These are phyloP conservation scores for Fonsecaea erecta DNA, from an alignment of 2,329 filamentous ascomycete genomes.

Conservation along the genomic window DNA sequence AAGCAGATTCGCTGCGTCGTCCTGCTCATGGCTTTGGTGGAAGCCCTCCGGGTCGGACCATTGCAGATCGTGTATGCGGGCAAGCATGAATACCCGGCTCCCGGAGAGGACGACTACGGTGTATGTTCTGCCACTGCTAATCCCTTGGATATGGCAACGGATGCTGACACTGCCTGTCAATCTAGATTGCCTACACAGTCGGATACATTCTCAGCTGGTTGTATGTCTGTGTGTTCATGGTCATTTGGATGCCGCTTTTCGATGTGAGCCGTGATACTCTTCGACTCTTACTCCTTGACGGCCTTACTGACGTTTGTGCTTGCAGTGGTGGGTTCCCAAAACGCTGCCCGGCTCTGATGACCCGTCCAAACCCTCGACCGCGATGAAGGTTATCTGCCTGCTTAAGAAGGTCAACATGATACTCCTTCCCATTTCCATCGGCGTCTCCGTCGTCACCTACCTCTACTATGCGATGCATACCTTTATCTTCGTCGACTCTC, in stretches of 20 bases:
- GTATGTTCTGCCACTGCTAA: constrained; percentile 18
- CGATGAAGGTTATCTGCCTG: constrained; percentile 24
- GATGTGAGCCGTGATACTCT: constrained; percentile 20
- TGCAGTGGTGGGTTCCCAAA: constrained; percentile 37
- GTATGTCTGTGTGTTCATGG: constrained; percentile 35
- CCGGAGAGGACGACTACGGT: constrained; percentile 35
- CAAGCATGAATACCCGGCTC: constrained; percentile 30
- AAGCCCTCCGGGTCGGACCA: constrained; percentile 34
- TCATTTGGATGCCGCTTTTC: constrained; percentile 36
- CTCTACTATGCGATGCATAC: constrained; percentile 30
- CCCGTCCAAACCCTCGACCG: constrained; percentile 14
- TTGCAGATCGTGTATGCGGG: constrained; percentile 36
- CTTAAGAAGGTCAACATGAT: constrained; percentile 35
- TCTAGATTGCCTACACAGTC: constrained; percentile 36
- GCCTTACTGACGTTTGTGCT: background rate
- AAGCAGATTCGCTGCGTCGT: constrained; percentile 34
- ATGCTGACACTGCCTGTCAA: constrained; percentile 4
- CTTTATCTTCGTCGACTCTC: constrained; percentile 36
- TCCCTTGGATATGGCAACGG: background rate
- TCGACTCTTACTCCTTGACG: background rate
- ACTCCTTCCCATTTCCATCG: constrained; percentile 34
- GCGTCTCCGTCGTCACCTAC: constrained; percentile 28
- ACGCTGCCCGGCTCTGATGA: constrained; percentile 11
- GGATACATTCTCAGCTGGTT: constrained; percentile 37
- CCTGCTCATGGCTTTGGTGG: constrained; percentile 36